Conservation (phyloP, 1,284 basidiomycete species). For the Filobasidium uniguttulatum region DNA sequence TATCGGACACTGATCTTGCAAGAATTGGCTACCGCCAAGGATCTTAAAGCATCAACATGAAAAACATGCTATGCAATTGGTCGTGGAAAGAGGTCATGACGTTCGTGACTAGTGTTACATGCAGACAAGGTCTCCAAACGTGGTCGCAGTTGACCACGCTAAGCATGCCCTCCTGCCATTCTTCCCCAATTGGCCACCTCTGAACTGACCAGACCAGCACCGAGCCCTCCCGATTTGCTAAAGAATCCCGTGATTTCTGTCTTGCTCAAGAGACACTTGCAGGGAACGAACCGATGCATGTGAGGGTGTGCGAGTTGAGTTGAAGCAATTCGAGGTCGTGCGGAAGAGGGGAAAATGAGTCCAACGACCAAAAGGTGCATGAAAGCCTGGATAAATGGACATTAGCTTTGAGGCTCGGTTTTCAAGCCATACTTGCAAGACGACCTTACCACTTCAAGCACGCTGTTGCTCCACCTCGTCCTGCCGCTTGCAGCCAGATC, state of each 20-base stretch:
- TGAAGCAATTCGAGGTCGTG: constrained; percentile 2
- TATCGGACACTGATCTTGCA: constrained; percentile 21
- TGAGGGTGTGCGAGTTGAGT: constrained; percentile 17
- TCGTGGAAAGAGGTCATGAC: too few relatives aligned
- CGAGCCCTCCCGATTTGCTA: constrained; percentile 30
- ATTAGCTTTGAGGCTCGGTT: neutral
- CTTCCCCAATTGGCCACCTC: constrained; percentile 35
- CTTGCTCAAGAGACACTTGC: constrained; percentile 27
- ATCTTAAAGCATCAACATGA: too few relatives aligned
- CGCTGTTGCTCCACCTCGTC: constrained; percentile 27
- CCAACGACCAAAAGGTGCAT: constrained; percentile 25
- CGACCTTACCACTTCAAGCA: constrained; percentile 24
- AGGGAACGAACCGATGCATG: constrained; percentile 28
- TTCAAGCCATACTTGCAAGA: neutral
- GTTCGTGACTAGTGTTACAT: too few relatives aligned
- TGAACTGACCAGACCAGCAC: constrained; percentile 25
- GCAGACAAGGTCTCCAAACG: too few relatives aligned
- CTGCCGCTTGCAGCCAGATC: constrained; percentile 35
- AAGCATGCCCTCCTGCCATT: constrained; percentile 33
- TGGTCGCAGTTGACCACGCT: too few relatives aligned
- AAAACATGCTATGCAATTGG: too few relatives aligned
- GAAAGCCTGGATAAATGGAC: constrained; percentile 21
- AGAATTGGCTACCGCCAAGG: constrained; percentile 24
- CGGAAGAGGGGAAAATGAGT: constrained; percentile 26
- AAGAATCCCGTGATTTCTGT: constrained; percentile 36